phyloP scores from a whole-genome alignment of 495 filamentous ascomycete genomes.

The Aspergillus panamensis region DNA sequence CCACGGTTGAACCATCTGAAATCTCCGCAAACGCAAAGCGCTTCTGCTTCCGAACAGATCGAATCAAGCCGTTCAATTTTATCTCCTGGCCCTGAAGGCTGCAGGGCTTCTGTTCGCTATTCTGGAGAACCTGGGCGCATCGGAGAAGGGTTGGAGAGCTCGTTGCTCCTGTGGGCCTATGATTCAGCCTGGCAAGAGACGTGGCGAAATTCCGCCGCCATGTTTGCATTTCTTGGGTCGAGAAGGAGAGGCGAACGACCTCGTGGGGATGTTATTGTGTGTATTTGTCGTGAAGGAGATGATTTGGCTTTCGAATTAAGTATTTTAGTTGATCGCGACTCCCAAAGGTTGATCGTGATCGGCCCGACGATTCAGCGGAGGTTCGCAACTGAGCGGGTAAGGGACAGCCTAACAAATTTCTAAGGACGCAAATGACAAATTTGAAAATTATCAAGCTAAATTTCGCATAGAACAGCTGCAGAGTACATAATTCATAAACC shows the following conservation, averaged over 20 bases:
- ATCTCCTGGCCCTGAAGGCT: conserved; percentile 44
- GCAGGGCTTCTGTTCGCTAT: conserved; percentile 26
- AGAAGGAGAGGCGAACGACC: not conserved
- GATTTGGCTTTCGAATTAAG: not conserved
- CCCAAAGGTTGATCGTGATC: not conserved
- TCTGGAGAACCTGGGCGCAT: conserved; percentile 41
- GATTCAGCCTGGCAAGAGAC: conserved; percentile 34
- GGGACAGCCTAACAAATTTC: not conserved
- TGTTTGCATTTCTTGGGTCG: conserved; percentile 38
- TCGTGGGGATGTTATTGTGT: not conserved
- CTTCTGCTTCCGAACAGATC: conserved; percentile 85
- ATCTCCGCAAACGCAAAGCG: conserved; percentile 75
- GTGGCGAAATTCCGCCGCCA: conserved; percentile 45
- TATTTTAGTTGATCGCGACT: not conserved
- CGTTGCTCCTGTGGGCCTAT: conserved; percentile 19
- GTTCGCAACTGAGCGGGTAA: not conserved
- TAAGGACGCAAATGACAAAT: too few relatives aligned
- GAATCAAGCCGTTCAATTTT: conserved; percentile 73
- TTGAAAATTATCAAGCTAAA: not conserved
- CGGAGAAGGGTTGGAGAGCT: conserved; percentile 25
- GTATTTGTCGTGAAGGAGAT: not conserved
- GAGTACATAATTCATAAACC: not conserved
- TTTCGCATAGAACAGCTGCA: not conserved
- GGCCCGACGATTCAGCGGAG: conserved; percentile 18
- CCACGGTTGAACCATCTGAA: conserved; percentile 79